Conservation (phyloP, 2,329 filamentous ascomycete species). For the Samsoniella hepiali region DNA sequence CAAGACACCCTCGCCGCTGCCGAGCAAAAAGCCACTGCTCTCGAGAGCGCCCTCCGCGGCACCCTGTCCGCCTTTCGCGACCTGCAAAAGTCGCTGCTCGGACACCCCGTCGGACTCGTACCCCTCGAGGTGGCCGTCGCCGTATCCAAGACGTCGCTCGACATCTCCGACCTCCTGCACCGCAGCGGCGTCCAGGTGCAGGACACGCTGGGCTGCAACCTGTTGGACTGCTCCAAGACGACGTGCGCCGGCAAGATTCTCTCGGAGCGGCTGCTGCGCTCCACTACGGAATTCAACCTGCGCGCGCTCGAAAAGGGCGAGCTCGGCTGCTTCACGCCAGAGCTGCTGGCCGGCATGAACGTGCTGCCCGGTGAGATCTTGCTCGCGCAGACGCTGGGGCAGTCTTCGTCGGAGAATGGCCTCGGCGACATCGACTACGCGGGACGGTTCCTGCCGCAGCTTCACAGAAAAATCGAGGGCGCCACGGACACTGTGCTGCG, state of each 20-base stretch:
- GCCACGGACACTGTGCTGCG: conserved; percentile 2
- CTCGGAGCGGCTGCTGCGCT: not conserved
- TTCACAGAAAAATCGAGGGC: conserved; percentile 16
- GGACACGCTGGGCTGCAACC: conserved; percentile 12
- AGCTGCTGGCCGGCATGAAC: conserved; percentile 3
- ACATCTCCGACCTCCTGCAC: conserved; percentile 14
- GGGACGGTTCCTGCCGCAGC: conserved; percentile 11
- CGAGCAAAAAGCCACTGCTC: conserved; percentile 16
- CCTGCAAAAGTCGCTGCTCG: conserved; percentile 14
- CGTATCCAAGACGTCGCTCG: conserved; percentile 10
- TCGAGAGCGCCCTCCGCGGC: conserved; percentile 14
- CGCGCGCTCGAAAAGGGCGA: not conserved
- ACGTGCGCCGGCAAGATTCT: conserved; percentile 4
- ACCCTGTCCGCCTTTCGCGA: conserved; percentile 11
- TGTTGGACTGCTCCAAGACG: conserved; percentile 5
- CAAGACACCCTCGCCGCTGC: conserved; percentile 14
- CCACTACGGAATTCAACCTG: not conserved
- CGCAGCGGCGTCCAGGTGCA: conserved; percentile 17
- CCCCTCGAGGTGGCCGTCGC: conserved; percentile 5
- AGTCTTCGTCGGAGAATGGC: not conserved
- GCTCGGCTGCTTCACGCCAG: conserved; percentile 7
- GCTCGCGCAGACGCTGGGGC: conserved; percentile 2
- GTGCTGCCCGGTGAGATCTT: conserved; percentile 11
- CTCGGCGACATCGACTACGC: not conserved
- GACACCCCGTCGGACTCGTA: conserved; percentile 1